These are phyloP conservation scores for Grigorovia jiainica DNA, from an alignment of 805 yeast genomes.

Conservation along the genomic window DNA sequence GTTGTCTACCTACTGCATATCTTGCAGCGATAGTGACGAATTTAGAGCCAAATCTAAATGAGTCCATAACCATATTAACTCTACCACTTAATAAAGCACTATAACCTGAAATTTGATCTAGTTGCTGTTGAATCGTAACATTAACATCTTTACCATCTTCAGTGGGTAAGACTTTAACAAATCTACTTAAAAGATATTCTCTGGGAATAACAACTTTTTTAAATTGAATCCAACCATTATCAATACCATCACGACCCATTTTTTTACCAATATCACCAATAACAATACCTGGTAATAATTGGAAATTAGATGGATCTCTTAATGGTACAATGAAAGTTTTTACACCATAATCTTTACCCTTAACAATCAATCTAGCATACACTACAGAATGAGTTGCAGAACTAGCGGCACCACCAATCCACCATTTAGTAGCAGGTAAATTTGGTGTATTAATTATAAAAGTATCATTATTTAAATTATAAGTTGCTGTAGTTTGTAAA, in stretches of 20 bases:
- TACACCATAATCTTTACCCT: slow-evolving; percentile 84
- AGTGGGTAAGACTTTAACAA: slow-evolving; percentile 57
- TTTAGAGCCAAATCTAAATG: slow-evolving; percentile 71
- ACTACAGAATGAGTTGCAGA: slow-evolving; percentile 82
- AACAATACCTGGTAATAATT: slow-evolving; percentile 67
- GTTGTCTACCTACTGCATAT: slow-evolving; percentile 84
- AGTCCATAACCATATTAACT: slow-evolving; percentile 81
- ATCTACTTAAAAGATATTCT: slow-evolving; percentile 72
- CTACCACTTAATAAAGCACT: slow-evolving; percentile 84
- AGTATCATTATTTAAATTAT: slow-evolving; percentile 51
- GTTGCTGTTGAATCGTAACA: slow-evolving; percentile 45
- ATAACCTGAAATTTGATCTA: slow-evolving; percentile 75
- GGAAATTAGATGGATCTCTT: slow-evolving; percentile 58
- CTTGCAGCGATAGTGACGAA: slow-evolving; percentile 77
- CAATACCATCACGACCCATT: slow-evolving; percentile 95
- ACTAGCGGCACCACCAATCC: slow-evolving; percentile 98
- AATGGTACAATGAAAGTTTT: slow-evolving; percentile 87
- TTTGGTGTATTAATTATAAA: slow-evolving; percentile 81
- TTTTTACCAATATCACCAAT: slow-evolving; percentile 91
- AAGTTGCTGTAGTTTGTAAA: slow-evolving; percentile 85
- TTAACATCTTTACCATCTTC: slow-evolving; percentile 51
- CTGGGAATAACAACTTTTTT: slow-evolving; percentile 76
- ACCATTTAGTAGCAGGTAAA: slow-evolving; percentile 92
- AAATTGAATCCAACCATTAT: slow-evolving; percentile 95
- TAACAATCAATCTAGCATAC: slow-evolving; percentile 73